These are phyloP conservation scores for Auriculariales sp. DNA, from an alignment of 768 basidiomycete species.

Conservation along the genomic window DNA sequence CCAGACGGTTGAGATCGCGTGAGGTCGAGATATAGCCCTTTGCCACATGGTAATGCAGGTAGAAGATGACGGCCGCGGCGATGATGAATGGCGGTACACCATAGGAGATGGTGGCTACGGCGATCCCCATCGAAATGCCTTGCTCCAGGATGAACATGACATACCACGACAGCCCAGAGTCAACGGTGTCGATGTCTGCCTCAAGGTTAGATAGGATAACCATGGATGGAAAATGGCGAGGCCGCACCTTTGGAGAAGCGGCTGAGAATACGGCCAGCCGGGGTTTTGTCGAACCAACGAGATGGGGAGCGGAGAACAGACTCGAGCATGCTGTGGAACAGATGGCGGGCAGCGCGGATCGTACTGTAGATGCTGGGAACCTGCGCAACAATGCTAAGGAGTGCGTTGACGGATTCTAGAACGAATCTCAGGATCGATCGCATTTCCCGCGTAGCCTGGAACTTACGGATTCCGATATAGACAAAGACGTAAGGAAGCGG, in stretches of 20 bases:
- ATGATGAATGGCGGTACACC: conserved; percentile 5
- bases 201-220: too few relatives aligned
- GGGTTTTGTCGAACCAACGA: conserved; percentile 16
- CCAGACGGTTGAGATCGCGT: conserved; percentile 17
- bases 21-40: background rate
- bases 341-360: conserved; percentile 11
- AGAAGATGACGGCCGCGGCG: conserved; percentile 4
- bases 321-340: conserved; percentile 11
- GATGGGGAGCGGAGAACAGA: conserved; percentile 12
- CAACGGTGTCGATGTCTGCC: conserved; percentile 17
- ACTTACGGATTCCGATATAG: background rate
- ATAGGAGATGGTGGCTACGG: conserved; percentile 9
- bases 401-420: background rate
- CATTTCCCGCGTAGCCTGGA: too few relatives aligned
- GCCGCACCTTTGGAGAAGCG: conserved; percentile 5
- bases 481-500: background rate
- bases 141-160: conserved; percentile 19
- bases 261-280: conserved; percentile 7
- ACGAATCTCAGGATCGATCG: background rate
- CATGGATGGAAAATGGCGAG: too few relatives aligned
- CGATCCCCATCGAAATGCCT: conserved; percentile 5
- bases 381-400: background rate
- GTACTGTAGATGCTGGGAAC: conserved; percentile 1
- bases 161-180: conserved; percentile 12
- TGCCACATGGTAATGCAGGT: conserved; percentile 1